Base-by-base conservation (phyloP, 2,329 filamentous ascomycete species). In the Trematosphaeria pertusa region DNA sequence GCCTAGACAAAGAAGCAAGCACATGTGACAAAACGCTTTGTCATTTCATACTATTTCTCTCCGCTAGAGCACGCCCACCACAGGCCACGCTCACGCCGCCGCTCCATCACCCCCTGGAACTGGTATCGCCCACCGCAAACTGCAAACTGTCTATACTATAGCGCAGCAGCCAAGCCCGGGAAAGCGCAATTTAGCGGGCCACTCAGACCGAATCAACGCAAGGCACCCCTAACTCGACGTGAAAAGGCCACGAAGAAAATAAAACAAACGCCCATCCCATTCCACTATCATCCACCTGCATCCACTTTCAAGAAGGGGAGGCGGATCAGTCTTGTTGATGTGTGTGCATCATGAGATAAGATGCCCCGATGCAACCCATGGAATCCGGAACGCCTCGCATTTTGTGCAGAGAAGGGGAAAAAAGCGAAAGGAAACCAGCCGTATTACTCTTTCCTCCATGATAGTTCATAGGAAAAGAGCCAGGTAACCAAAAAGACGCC, bases 301-400 rank as follows among this genome's bases (percentile, higher is more conserved):
- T 18, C 21, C 39, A 32, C 39, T 26, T 14, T 18, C 24, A 24
- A n/a, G n/a, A n/a, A n/a, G n/a, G 17, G 30, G 12, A 32, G n/a
- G 17, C 30, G 5, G 36, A 37, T 28, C 17, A 46, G 32, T 18
- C 42, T 42, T n/a, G n/a, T n/a, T n/a, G n/a, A n/a, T n/a, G n/a
- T n/a, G n/a, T n/a, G n/a, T n/a, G n/a, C n/a, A n/a, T n/a, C n/a
- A n/a, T n/a, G n/a, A n/a, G n/a, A n/a, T n/a, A n/a, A n/a, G n/a
- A n/a, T n/a, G n/a, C n/a, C n/a, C n/a, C n/a, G n/a, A n/a, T n/a
- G n/a, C n/a, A n/a, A n/a, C n/a, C n/a, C n/a, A n/a, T n/a, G n/a
- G n/a, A n/a, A n/a, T 34, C 43, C 48, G 18, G 35, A 39, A 46
- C 37, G 37, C 43, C 43, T 43, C 43, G 43, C 48, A 43, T 50